phyloP scores from a whole-genome alignment of 2,329 filamentous ascomycete species.

The Fusarium neocosmosporiellum region DNA sequence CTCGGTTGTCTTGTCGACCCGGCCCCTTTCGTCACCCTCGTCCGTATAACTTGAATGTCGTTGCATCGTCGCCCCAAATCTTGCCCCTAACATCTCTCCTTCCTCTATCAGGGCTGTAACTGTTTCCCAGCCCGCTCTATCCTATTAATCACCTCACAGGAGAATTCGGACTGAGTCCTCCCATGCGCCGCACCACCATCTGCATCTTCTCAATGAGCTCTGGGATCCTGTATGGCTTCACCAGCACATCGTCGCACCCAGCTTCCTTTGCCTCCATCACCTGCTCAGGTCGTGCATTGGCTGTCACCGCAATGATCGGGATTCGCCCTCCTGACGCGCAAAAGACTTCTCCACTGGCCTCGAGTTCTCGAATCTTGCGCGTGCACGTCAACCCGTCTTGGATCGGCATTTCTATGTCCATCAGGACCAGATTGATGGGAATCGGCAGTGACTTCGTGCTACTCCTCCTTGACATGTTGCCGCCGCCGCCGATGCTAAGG shows the following conservation, averaged over 20 bases:
- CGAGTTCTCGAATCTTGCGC: slow-evolving; percentile 70
- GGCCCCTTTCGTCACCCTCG: not conserved
- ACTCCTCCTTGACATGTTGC: slow-evolving; percentile 21
- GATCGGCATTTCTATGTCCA: slow-evolving; percentile 83
- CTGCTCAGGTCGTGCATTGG: slow-evolving; percentile 74
- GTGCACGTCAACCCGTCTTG: slow-evolving; percentile 78
- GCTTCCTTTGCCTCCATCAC: slow-evolving; percentile 61
- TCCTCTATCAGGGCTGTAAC: slow-evolving; percentile 17
- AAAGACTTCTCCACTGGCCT: slow-evolving; percentile 63
- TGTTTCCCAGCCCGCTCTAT: slow-evolving; percentile 28
- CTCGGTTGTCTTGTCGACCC: not conserved
- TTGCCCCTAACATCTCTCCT: not conserved
- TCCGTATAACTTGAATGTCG: not conserved
- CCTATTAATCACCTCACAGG: slow-evolving; percentile 37
- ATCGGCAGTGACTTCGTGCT: slow-evolving; percentile 38
- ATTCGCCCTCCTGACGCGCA: slow-evolving; percentile 60
- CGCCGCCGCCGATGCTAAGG: not conserved
- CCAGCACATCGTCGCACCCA: slow-evolving; percentile 72
- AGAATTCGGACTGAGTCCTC: slow-evolving; percentile 44
- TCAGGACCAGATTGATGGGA: slow-evolving; percentile 71
- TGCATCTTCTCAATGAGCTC: slow-evolving; percentile 71
- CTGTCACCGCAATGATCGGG: slow-evolving; percentile 74
- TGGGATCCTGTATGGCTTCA: slow-evolving; percentile 77
- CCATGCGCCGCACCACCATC: slow-evolving; percentile 54
- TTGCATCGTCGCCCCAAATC: not conserved